These are phyloP conservation scores for Tilletia caries DNA, from an alignment of 1,284 basidiomycete species.

Conservation along the genomic window DNA sequence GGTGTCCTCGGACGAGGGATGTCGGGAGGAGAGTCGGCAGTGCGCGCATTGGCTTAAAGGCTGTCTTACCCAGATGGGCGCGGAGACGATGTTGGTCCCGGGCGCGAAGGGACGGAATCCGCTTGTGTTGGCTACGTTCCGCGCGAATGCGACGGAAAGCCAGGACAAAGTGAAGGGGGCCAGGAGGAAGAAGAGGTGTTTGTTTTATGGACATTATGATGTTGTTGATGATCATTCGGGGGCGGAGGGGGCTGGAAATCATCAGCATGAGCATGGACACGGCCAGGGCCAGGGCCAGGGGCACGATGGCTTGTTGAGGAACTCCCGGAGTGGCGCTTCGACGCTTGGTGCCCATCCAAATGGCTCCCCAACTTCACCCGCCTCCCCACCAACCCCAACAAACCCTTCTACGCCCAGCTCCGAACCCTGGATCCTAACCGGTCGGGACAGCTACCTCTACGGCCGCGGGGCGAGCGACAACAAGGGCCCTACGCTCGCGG, in stretches of 20 bases:
- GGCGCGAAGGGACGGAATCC: slow-evolving; percentile 34
- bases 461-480: slow-evolving; percentile 76
- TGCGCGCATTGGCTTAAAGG: slow-evolving; percentile 45
- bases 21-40: slow-evolving; percentile 67
- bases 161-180: no score
- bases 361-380: background rate
- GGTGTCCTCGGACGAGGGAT: slow-evolving; percentile 67
- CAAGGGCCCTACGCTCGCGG: slow-evolving; percentile 88
- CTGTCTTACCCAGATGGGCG: slow-evolving; percentile 40
- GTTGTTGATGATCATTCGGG: slow-evolving; percentile 53
- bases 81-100: slow-evolving; percentile 40
- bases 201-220: slow-evolving; percentile 52
- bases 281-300: background rate
- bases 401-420: background rate
- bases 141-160: background rate
- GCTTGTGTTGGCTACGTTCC: slow-evolving; percentile 45
- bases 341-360: background rate
- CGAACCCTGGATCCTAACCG: slow-evolving; percentile 72
- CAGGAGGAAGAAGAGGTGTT: slow-evolving; percentile 11
- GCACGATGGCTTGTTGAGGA: background rate
- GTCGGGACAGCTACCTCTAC: slow-evolving; percentile 86
- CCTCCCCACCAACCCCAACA: background rate
- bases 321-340: no score
- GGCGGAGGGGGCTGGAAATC: slow-evolving; percentile 16
- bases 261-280: background rate